Evolutionary conservation across 2,329 filamentous ascomycete genomes (phyloP), one percentile per base, ranked within the genome.

Genomic region (Fusarium sp.): DNA sequence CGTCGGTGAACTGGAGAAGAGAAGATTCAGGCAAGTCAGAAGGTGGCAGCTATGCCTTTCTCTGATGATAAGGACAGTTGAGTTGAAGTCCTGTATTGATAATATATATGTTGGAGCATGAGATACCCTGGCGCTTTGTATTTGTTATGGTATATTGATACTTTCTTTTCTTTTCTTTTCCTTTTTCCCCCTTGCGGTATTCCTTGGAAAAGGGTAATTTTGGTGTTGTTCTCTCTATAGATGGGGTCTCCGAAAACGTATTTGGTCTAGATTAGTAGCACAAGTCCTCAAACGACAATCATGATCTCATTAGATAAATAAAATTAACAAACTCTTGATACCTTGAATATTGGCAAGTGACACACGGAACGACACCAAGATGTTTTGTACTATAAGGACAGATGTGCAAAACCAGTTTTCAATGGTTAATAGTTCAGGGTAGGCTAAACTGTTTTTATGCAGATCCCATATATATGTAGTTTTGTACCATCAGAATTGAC

Each of bases 41-140:
- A 22, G 68, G 69, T 30, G 75, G 73, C 14, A 78, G 73, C 38
- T 74, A 78, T 59, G 77, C 75, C 8, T 78, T 78, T 55, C 54
- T 78, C n/a, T 78, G 61, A 72, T 34, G 45, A 18, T 11, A 22
- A 18, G n/a, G 47, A 18, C 18, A 52, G 20, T 34, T 12, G 13
- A 32, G 44, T 28, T 34, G 48, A 34, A 58, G 26, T 30, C 11
- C 9, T 34, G 44, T 36, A 20, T 51, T 22, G 36, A 24, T 28
- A 41, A 39, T 26, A 38, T 26, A 47, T 14, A 47, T 32, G 28
- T 50, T 62, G 44, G 47, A 61, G 36, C 45, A 63, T 56, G 51
- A 58, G 55, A 74, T 73, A 73, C 70, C 70, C 70, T 42, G 62
- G 66, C 34, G 60, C 36, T 60, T 28, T 41, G 26, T 50, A 45